These are phyloP conservation scores for Umbelopsis vinacea DNA, from an alignment of 192 early-diverging fungal species.

Conservation along the genomic window DNA sequence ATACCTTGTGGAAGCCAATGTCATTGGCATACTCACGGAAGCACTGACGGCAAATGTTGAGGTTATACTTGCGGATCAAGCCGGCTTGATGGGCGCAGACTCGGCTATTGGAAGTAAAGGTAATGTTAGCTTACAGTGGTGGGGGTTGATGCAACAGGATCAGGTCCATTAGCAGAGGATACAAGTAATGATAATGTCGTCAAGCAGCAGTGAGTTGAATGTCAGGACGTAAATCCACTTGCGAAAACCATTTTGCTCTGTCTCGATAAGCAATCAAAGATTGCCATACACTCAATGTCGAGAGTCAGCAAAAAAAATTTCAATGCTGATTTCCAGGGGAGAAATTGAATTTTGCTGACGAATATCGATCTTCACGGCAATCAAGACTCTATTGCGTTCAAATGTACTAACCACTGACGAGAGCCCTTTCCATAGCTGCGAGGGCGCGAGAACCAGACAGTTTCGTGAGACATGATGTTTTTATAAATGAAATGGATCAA, in stretches of 20 bases:
- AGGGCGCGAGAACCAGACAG: conserved; percentile 98
- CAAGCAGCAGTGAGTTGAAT: background rate
- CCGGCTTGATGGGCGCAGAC: conserved; percentile 99
- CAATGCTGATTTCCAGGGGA: too few species aligned
- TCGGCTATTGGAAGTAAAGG: conserved; percentile 62
- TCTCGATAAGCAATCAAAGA: too few species aligned
- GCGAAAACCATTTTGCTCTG: too few species aligned
- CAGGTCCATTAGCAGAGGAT: background rate
- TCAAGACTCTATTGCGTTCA: background rate
- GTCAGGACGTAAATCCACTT: too few species aligned
- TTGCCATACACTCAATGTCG: too few species aligned
- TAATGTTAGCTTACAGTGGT: background rate
- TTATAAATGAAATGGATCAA: conserved; percentile 30
- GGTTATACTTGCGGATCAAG: conserved; percentile 99
- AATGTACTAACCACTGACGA: conserved; percentile 83
- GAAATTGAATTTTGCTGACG: too few species aligned
- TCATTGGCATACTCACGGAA: conserved; percentile 98
- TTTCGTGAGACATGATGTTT: conserved; percentile 91
- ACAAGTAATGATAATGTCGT: background rate
- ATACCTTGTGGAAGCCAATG: conserved; percentile 99
- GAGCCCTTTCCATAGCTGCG: conserved; percentile 97
- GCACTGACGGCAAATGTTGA: conserved; percentile 99
- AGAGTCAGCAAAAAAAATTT: too few species aligned
- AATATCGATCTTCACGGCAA: too few species aligned
- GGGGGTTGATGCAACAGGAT: background rate